phyloP scores from a whole-genome alignment of 495 filamentous ascomycete genomes.

The Collariella sp. region DNA sequence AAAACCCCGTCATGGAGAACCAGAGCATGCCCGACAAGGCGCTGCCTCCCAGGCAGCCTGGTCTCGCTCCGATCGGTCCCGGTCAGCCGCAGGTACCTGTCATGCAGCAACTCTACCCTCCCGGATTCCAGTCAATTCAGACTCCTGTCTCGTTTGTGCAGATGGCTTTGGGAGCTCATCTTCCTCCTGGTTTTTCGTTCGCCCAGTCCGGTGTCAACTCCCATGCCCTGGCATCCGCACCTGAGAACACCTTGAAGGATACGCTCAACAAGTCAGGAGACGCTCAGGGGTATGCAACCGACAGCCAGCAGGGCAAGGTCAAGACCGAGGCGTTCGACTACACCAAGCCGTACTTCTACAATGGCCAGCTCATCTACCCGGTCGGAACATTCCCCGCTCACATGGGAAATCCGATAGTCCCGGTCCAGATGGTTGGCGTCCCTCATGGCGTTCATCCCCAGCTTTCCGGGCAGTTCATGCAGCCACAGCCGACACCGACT shows the following conservation, averaged over 20 bases:
- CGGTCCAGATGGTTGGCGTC: slow-evolving; percentile 18
- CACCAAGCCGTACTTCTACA: slow-evolving; percentile 39
- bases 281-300: slow-evolving; percentile 19
- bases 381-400: slow-evolving; percentile 16
- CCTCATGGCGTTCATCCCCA: slow-evolving; percentile 13
- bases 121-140: slow-evolving; percentile 24
- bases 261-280: slow-evolving; percentile 22
- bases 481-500: slow-evolving; percentile 14
- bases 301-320: slow-evolving; percentile 31
- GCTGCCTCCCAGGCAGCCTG: slow-evolving; percentile 14
- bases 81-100: slow-evolving; percentile 16
- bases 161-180: slow-evolving; percentile 23
- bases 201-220: slow-evolving; percentile 10
- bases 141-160: slow-evolving; percentile 23
- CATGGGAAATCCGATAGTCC: slow-evolving; percentile 16
- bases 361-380: slow-evolving; percentile 43
- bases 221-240: slow-evolving; percentile 1
- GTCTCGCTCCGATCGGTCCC: slow-evolving; percentile 5
- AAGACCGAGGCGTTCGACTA: slow-evolving; percentile 39
- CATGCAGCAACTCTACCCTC: slow-evolving; percentile 21
- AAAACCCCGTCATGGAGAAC: slow-evolving; percentile 19
- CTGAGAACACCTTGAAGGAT: slow-evolving; percentile 16
- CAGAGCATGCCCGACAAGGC: slow-evolving; percentile 12
- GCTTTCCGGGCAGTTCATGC: slow-evolving; percentile 14
- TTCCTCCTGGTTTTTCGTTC: slow-evolving; percentile 20